Evolutionary conservation across 2,329 filamentous ascomycete species (phyloP), one percentile per base, ranked within the genome.

Genomic region (Cladophialophora immunda): DNA sequence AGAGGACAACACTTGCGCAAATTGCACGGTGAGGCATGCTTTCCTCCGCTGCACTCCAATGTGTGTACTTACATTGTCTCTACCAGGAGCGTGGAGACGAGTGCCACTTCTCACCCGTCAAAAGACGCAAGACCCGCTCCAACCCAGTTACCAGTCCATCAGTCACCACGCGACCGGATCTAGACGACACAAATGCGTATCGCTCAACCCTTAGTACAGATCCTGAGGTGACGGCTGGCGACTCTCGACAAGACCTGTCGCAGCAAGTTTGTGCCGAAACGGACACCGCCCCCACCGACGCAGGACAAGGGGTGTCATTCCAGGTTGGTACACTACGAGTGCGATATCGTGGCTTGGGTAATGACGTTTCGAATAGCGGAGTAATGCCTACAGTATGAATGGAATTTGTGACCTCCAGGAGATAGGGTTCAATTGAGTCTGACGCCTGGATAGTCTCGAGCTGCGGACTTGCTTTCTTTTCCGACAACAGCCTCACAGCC

Each of bases 391-490:
- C 32, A 70, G 34, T 68, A 65, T n/a, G n/a, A n/a, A n/a, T n/a
- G n/a, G n/a, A n/a, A n/a, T n/a, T n/a, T n/a, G n/a, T 58, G 55
- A 36, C 11, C 15, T 36, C 15, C 29, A 71, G 7, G 72, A 71
- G 29, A 72, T 71, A 41, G 71, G 73, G 61, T 75, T 69, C 19
- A 63, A 78, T 13, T 41, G 36, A 41, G 36, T 76, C 72, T 1
- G 75, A 75, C 56, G 76, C 15, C 75, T 54, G 75, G 73, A 0
- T 75, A 80, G 73, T 61, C 69, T 71, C 64, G 70, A 80, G 62
- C 64, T 79, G 75, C 8, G 73, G 73, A 29, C 59, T 79, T 9
- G 73, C 76, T 11, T 79, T 79, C 67, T 79, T 79, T 54, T 79
- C 78, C 0, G 75, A 79, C 19, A 72, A 72, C 17, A 74, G 74